Percentiles rank a stretch among this genome's conserved stretches.
These are phyloP conservation scores for Alternaria postmessia DNA, from an alignment of 2,329 filamentous ascomycete species.

Conservation along the genomic window DNA sequence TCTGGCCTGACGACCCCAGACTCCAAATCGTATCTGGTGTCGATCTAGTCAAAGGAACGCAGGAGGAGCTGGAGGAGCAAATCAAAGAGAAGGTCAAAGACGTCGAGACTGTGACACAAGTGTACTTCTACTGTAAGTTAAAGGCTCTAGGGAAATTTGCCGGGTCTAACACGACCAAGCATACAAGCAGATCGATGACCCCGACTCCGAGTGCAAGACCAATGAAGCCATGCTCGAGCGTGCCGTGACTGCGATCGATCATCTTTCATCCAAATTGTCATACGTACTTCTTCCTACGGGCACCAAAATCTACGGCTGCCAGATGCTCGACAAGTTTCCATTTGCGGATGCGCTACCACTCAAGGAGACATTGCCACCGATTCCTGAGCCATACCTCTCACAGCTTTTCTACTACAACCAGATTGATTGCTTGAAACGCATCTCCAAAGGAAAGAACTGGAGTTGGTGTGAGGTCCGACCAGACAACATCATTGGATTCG, in stretches of 20 bases:
- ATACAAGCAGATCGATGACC: conserved; percentile 43
- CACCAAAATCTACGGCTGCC: conserved; percentile 52
- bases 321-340: conserved; percentile 49
- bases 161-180: conserved; percentile 21
- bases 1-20: conserved; percentile 49
- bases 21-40: conserved; percentile 53
- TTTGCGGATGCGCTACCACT: conserved; percentile 42
- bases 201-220: conserved; percentile 38
- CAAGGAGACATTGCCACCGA: conserved; percentile 41
- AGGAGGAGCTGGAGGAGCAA: conserved; percentile 43
- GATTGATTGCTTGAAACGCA: conserved; percentile 50
- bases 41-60: conserved; percentile 49
- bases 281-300: conserved; percentile 48
- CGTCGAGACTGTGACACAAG: conserved; percentile 51
- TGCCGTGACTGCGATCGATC: conserved; percentile 46
- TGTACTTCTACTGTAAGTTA: conserved; percentile 51
- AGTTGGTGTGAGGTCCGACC: conserved; percentile 53
- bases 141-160: background rate
- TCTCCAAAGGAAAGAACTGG: conserved; percentile 51
- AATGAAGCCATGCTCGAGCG: conserved; percentile 52
- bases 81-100: conserved; percentile 48
- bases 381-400: conserved; percentile 46
- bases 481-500: conserved; percentile 55
- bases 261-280: conserved; percentile 35
- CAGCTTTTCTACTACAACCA: conserved; percentile 55